Conservation (phyloP, 768 basidiomycete genomes). For the Suillus subluteus region DNA sequence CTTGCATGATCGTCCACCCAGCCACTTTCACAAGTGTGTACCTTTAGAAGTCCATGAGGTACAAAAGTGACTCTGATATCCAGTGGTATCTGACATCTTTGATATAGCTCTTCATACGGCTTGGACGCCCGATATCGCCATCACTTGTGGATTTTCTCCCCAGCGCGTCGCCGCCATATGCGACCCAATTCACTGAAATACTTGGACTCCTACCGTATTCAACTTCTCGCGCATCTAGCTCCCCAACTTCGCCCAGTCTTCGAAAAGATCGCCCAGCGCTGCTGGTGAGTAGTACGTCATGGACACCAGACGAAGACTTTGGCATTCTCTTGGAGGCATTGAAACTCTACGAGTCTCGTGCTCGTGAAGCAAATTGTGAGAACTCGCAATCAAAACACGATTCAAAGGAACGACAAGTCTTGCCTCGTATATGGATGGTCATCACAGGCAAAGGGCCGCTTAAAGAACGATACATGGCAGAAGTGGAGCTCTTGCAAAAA, state of each 20-base stretch:
- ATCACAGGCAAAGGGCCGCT: conserved; percentile 92
- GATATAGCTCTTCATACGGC: conserved; percentile 52
- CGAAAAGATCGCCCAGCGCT: conserved; percentile 82
- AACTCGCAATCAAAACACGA: conserved; percentile 1
- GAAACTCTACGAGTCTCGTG: conserved; percentile 65
- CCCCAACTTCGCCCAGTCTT: conserved; percentile 45
- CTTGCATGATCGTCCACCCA: conserved; percentile 89
- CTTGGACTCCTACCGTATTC: conserved; percentile 20
- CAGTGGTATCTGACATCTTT: conserved; percentile 9
- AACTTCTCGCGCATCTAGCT: conserved; percentile 29
- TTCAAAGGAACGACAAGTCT: conserved; percentile 26
- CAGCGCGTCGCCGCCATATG: conserved; percentile 51
- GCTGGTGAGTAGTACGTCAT: conserved; percentile 90
- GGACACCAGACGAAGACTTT: conserved; percentile 98
- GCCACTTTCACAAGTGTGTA: conserved; percentile 74
- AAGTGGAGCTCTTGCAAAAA: conserved; percentile 59
- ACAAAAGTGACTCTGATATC: conserved; percentile 17
- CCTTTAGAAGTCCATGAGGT: conserved; percentile 81
- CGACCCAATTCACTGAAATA: conserved; percentile 61
- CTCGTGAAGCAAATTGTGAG: conserved; percentile 32
- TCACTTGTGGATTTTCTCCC: conserved; percentile 57
- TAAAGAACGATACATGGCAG: conserved; percentile 70
- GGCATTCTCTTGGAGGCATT: conserved; percentile 79
- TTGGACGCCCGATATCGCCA: conserved; percentile 42
- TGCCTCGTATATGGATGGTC: conserved; percentile 82